Conservation (phyloP, 1,284 basidiomycete genomes). For the Ceratobasidium sp. region DNA sequence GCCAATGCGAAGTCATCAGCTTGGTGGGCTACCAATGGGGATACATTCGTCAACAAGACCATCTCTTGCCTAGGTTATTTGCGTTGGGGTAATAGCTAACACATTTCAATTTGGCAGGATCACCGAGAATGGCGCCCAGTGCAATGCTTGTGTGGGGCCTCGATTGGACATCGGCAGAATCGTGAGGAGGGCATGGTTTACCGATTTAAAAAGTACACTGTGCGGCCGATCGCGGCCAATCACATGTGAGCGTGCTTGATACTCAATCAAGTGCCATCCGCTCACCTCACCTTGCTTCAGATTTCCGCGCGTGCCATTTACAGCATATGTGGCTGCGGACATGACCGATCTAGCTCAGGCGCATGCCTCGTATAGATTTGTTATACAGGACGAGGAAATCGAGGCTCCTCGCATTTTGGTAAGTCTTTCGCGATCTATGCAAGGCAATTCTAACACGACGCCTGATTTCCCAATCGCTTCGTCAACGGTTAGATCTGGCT, state of each 20-base stretch:
- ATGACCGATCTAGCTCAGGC: conserved; percentile 87
- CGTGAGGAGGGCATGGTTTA: conserved; percentile 58
- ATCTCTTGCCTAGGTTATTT: conserved; percentile 40
- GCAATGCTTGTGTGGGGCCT: conserved; percentile 78
- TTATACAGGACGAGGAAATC: conserved; percentile 81
- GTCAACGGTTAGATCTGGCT: conserved; percentile 71
- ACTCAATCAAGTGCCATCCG: conserved; percentile 41
- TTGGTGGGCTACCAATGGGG: conserved; percentile 84
- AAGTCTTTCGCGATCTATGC: conserved; percentile 47
- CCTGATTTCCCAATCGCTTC: neutral
- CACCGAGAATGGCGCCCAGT: conserved; percentile 68
- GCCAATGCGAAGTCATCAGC: conserved; percentile 68
- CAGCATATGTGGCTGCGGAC: conserved; percentile 83
- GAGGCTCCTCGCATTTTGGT: conserved; percentile 79
- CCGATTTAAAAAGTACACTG: conserved; percentile 79
- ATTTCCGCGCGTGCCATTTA: conserved; percentile 69
- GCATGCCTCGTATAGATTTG: conserved; percentile 87
- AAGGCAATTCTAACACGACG: neutral
- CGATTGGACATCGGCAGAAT: conserved; percentile 72
- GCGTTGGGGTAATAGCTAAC: conserved; percentile 42
- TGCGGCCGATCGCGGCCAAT: conserved; percentile 63
- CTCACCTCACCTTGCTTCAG: conserved; percentile 50
- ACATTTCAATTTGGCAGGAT: conserved; percentile 45
- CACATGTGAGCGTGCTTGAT: conserved; percentile 36
- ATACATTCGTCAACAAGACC: no score